These are phyloP conservation scores for Candida tallmaniae DNA, from an alignment of 805 yeast genomes.

Conservation along the genomic window DNA sequence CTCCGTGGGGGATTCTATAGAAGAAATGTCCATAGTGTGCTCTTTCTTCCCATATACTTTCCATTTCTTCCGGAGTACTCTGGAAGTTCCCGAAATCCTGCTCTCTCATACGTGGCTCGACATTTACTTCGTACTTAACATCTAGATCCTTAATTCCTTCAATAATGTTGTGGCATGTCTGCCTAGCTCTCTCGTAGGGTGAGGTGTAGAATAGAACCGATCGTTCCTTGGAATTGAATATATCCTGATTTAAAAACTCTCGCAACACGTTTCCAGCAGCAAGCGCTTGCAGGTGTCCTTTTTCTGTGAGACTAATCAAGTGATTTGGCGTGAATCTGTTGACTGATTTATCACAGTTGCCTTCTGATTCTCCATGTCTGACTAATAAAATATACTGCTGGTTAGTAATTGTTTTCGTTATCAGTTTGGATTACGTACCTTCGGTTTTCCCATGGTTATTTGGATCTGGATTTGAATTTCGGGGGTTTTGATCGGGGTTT, in stretches of 20 bases:
- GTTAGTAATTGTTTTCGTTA: no score
- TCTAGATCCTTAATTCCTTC: conserved; percentile 48
- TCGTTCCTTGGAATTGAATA: conserved; percentile 20
- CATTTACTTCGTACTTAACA: conserved; percentile 53
- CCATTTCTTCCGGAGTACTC: conserved; percentile 71
- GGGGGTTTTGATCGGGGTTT: no score
- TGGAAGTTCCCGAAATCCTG: conserved; percentile 96
- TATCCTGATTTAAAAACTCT: conserved; percentile 33
- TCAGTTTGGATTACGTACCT: conserved; percentile 10
- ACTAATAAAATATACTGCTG: conserved; percentile 64
- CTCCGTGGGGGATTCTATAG: conserved; percentile 89
- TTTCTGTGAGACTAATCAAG: conserved; percentile 63
- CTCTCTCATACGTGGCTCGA: conserved; percentile 89
- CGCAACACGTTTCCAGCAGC: conserved; percentile 54
- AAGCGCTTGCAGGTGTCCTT: conserved; percentile 63
- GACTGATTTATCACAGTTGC: conserved; percentile 80
- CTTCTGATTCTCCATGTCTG: conserved; percentile 92
- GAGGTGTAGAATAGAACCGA: conserved; percentile 76
- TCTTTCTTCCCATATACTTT: conserved; percentile 74
- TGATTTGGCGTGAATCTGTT: conserved; percentile 80
- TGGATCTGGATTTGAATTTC: no score
- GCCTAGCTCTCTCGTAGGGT: conserved; percentile 80
- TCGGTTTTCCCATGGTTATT: conserved; percentile 11
- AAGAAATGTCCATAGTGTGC: conserved; percentile 79
- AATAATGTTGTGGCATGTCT: conserved; percentile 71